Percentiles rank a stretch among this genome's conserved stretches.
These are phyloP conservation scores for Akanthomyces muscarius DNA, from an alignment of 2,329 filamentous ascomycete species.

Conservation along the genomic window DNA sequence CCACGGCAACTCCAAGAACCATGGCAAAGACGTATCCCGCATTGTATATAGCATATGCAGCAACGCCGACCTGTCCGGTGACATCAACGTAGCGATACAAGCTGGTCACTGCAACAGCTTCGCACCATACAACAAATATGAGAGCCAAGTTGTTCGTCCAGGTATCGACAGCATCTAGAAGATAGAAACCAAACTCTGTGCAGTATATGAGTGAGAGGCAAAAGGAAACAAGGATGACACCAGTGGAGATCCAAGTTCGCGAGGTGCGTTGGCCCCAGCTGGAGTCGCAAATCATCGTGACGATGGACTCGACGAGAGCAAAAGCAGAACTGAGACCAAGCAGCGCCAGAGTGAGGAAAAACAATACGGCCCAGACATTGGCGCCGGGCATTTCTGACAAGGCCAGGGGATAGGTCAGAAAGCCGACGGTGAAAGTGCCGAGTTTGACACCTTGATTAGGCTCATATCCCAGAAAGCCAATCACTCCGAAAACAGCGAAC, in stretches of 20 bases:
- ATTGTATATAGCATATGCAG: slow-evolving; percentile 41
- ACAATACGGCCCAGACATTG: slow-evolving; percentile 50
- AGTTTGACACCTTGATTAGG: slow-evolving; percentile 33
- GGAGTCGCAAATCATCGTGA: slow-evolving; percentile 47
- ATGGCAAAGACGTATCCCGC: slow-evolving; percentile 46
- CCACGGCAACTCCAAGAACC: slow-evolving; percentile 44
- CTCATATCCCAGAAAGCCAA: slow-evolving; percentile 38
- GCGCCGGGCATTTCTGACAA: slow-evolving; percentile 51
- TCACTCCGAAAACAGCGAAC: slow-evolving; percentile 45
- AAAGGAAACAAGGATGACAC: slow-evolving; percentile 41
- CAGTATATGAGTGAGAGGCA: slow-evolving; percentile 50
- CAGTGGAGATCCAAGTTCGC: slow-evolving; percentile 40
- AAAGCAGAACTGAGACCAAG: slow-evolving; percentile 52
- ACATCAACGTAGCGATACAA: slow-evolving; percentile 47
- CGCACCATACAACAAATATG: slow-evolving; percentile 47
- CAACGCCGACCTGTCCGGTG: slow-evolving; percentile 35
- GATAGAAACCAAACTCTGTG: slow-evolving; percentile 50
- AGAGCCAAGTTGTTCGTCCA: slow-evolving; percentile 50
- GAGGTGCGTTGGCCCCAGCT: slow-evolving; percentile 35
- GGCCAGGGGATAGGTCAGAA: slow-evolving; percentile 49
- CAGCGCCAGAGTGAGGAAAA: slow-evolving; percentile 51
- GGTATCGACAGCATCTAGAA: slow-evolving; percentile 48
- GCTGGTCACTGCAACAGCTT: slow-evolving; percentile 47
- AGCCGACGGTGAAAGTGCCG: slow-evolving; percentile 51
- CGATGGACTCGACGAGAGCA: slow-evolving; percentile 48